Evolutionary conservation across 306 rosid species (phyloP).

Genomic region (Lathyrus tuberosus): DNA sequence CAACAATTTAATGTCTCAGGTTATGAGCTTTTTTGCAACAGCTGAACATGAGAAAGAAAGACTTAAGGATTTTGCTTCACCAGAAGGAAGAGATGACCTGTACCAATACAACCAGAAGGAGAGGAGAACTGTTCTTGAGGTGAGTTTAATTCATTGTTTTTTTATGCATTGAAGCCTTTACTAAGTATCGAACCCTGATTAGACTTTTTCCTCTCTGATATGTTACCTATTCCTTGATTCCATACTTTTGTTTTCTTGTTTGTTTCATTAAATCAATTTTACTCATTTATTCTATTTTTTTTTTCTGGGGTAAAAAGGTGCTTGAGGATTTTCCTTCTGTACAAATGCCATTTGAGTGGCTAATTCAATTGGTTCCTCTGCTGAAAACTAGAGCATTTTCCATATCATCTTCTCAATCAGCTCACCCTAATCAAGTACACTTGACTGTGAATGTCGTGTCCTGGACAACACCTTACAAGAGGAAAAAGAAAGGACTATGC

Average conservation of each 20-base stretch:
- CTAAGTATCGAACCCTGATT: background rate
- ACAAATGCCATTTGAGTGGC: conserved; percentile 91
- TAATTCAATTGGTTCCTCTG: conserved; percentile 90
- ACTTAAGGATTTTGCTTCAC: conserved; percentile 83
- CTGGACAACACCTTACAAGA: conserved; percentile 86
- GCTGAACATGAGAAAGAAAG: conserved; percentile 87
- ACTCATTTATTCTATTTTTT: background rate
- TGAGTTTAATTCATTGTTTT: conserved; percentile 35
- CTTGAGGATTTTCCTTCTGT: conserved; percentile 92
- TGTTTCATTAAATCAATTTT: conserved; percentile 23
- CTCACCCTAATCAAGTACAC: conserved; percentile 79
- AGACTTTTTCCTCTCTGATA: background rate
- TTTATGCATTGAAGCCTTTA: conserved; percentile 10
- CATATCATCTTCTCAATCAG: conserved; percentile 74
- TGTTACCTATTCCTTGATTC: conserved; percentile 13
- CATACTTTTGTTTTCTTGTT: conserved; percentile 12
- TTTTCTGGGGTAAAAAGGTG: conserved; percentile 48
- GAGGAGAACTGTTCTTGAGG: conserved; percentile 92
- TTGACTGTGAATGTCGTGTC: conserved; percentile 78
- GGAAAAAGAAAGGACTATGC: conserved; percentile 75
- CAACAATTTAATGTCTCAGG: conserved; percentile 52
- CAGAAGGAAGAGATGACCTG: conserved; percentile 97
- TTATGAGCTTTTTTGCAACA: conserved; percentile 78
- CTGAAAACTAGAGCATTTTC: conserved; percentile 85
- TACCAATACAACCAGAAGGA: conserved; percentile 96